Evolutionary conservation across 2,329 filamentous ascomycete species (phyloP).

Genomic region (Alternaria longipes): DNA sequence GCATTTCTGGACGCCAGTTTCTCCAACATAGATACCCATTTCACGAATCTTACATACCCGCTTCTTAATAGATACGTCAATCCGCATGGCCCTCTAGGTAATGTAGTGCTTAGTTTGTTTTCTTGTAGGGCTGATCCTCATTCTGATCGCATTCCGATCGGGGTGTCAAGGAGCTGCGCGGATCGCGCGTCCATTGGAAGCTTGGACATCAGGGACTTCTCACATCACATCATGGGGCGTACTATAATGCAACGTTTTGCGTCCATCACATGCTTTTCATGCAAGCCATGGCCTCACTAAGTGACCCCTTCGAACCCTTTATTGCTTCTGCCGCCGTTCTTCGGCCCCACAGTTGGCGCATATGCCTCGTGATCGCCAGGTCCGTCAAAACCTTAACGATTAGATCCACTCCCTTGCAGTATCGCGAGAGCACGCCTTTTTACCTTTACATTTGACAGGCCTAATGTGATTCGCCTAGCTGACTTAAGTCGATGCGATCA

Average conservation of each 20-base stretch:
- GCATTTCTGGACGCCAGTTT: constrained; percentile 5
- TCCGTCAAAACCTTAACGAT: constrained; percentile 5
- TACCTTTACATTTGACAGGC: neutral
- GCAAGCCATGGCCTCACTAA: constrained; percentile 1
- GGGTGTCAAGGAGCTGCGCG: neutral
- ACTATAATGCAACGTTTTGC: constrained; percentile 1
- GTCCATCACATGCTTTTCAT: neutral
- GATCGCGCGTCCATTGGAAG: neutral
- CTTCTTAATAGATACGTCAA: neutral
- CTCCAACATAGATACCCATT: constrained; percentile 16
- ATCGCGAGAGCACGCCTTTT: constrained; percentile 1
- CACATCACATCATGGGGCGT: neutral
- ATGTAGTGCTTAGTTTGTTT: neutral
- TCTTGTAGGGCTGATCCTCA: neutral
- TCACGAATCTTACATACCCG: constrained; percentile 10
- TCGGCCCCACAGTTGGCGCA: neutral
- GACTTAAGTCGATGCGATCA: neutral
- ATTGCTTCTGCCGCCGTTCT: constrained; percentile 8
- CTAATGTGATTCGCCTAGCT: constrained; percentile 1
- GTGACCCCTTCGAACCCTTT: neutral
- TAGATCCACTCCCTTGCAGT: constrained; percentile 1
- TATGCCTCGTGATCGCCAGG: neutral
- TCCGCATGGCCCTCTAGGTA: neutral
- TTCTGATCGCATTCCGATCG: neutral
- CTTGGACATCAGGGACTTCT: neutral